Evolutionary conservation across 768 basidiomycete genomes (phyloP).

Genomic region (Mycena albidolilacea): DNA sequence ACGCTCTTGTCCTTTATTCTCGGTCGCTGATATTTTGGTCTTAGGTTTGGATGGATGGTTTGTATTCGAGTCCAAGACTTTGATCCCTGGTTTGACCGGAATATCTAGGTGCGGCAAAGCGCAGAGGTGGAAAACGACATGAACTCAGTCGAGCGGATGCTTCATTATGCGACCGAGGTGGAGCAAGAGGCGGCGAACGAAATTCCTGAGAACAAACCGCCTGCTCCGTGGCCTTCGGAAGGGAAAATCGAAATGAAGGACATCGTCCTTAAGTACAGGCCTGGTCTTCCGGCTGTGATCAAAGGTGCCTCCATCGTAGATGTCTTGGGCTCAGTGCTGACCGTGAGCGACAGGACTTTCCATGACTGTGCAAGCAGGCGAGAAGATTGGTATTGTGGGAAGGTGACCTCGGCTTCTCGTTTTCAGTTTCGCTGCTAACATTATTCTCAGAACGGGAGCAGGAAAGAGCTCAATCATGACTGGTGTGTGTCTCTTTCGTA

Average conservation of each 20-base stretch:
- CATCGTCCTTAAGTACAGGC: slow-evolving; percentile 86
- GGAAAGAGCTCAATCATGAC: slow-evolving; percentile 91
- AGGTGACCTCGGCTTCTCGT: slow-evolving; percentile 45
- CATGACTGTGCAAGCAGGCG: slow-evolving; percentile 77
- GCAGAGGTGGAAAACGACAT: slow-evolving; percentile 95
- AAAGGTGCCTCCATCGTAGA: slow-evolving; percentile 59
- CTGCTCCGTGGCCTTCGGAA: slow-evolving; percentile 78
- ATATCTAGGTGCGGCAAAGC: slow-evolving; percentile 68
- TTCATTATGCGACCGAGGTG: slow-evolving; percentile 84
- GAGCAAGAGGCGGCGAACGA: slow-evolving; percentile 88
- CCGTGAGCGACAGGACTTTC: slow-evolving; percentile 56
- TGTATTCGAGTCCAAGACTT: too few species aligned
- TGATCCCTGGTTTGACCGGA: too few species aligned
- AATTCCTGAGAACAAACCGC: slow-evolving; percentile 70
- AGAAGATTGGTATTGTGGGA: slow-evolving; percentile 95
- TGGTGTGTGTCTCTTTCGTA: slow-evolving; percentile 1
- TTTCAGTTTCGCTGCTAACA: slow-evolving; percentile 5
- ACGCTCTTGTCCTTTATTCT: slow-evolving; percentile 3
- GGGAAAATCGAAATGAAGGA: slow-evolving; percentile 84
- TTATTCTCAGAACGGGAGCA: slow-evolving; percentile 75
- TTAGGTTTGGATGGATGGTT: slow-evolving; percentile 77
- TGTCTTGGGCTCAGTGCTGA: not conserved
- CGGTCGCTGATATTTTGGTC: slow-evolving; percentile 4
- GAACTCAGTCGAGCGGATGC: slow-evolving; percentile 90
- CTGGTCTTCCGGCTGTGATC: slow-evolving; percentile 91